phyloP scores from a whole-genome alignment of 306 rosid species.

The Crotalaria pallida region DNA sequence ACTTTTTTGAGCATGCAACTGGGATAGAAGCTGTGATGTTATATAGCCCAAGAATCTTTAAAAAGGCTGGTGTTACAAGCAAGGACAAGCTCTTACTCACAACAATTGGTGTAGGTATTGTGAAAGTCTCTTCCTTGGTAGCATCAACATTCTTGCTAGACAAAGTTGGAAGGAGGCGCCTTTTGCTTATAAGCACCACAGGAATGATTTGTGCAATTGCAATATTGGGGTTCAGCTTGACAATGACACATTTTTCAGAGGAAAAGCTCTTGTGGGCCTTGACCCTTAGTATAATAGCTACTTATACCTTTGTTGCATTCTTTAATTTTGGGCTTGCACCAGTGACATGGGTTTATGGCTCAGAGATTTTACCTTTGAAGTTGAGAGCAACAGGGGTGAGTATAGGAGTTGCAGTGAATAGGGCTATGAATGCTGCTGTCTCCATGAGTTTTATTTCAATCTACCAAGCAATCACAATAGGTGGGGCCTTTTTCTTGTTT shows the following conservation, averaged over 20 bases:
- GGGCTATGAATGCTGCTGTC: conserved; percentile 52
- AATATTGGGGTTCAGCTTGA: conserved; percentile 47
- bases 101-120: conserved; percentile 63
- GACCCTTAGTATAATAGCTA: conserved; percentile 42
- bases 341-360: conserved; percentile 66
- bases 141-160: conserved; percentile 53
- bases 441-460: conserved; percentile 64
- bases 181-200: conserved; percentile 42
- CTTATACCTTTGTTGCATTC: conserved; percentile 51
- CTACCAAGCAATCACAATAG: conserved; percentile 63
- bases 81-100: conserved; percentile 64
- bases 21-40: conserved; percentile 82
- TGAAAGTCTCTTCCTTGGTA: conserved; percentile 39
- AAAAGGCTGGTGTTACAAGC: conserved; percentile 52
- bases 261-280: conserved; percentile 49
- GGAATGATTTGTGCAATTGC: conserved; percentile 50
- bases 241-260: conserved; percentile 41
- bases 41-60: conserved; percentile 78
- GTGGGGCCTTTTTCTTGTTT: conserved; percentile 76
- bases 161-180: conserved; percentile 47
- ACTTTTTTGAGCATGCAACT: conserved; percentile 68
- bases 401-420: conserved; percentile 73
- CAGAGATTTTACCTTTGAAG: conserved; percentile 74
- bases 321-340: conserved; percentile 76
- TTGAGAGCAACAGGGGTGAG: conserved; percentile 71